Evolutionary conservation across 306 rosid genomes (phyloP), one percentile per base, ranked within the genome.

Genomic region (Castanea sativa): DNA sequence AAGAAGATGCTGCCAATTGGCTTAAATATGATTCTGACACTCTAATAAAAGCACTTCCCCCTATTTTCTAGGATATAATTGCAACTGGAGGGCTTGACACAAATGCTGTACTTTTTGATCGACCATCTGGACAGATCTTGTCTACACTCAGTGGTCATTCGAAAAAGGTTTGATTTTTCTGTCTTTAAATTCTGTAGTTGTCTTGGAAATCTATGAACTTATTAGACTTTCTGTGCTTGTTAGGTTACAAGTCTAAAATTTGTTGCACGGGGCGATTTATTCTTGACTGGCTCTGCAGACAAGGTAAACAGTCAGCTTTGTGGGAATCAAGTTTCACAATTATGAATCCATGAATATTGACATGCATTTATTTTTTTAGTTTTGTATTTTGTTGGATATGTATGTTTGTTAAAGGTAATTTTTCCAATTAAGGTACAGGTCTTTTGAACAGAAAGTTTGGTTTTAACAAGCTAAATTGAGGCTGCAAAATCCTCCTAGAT

Each of bases 41-140:
- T 49, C 16, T 76, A 43, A 80, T 80, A 20, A 49, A 57, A 33
- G 19, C 51, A 20, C 33, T 52, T 16, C 63, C 81, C 25, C 33
- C 35, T 82, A 78, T 56, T 78, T 81, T 71, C 76, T 87, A 96
- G 99, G 98, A 93, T 79, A 53, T 96, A 25, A 86, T 96, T 85
- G 97, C 96, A 55, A 96, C 99, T 79, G 99, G 99, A 52, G 98
- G 98, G 82, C 64, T 89, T 72, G 99, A 96, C 87, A 83, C 94
- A 65, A 96, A 96, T 88, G 97, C 99, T 72, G 97, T 96, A 57
- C 79, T 96, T 72, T 96, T 96, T 85, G 93, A 90, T 82, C 91
- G 97, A 35, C 84, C 97, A 58, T 87, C 98, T 7, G 99, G 98
- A 71, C 97, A 96, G 84, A 91, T 96, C 83, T 82, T 93, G 84